These are phyloP conservation scores for Murraya paniculata DNA, from an alignment of 345 rosid genomes.

Conservation along the genomic window DNA sequence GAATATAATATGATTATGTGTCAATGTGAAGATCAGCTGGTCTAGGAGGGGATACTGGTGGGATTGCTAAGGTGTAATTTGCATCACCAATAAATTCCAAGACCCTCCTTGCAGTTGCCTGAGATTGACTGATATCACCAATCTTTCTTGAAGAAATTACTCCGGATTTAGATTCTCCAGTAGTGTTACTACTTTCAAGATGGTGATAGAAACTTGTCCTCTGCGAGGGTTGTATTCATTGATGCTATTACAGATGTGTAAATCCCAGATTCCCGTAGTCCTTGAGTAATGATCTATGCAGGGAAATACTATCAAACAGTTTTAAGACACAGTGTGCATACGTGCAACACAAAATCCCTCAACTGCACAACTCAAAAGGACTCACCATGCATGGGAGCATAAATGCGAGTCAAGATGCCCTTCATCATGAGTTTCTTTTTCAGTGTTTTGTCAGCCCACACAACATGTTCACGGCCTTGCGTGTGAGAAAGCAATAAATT, in stretches of 20 bases:
- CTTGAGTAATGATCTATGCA: conserved; percentile 68
- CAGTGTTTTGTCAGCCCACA: conserved; percentile 65
- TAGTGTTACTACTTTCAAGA: too few species aligned
- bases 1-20: conserved; percentile 11
- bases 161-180: not conserved
- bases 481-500: not conserved
- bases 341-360: not conserved
- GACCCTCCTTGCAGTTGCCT: conserved; percentile 45
- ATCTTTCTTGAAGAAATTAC: conserved; percentile 46
- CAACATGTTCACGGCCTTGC: conserved; percentile 46
- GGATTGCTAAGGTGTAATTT: conserved; percentile 38
- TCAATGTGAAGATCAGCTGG: conserved; percentile 17
- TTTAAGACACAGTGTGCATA: not conserved
- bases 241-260: conserved; percentile 54
- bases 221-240: conserved; percentile 17
- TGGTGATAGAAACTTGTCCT: too few species aligned
- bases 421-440: conserved; percentile 67
- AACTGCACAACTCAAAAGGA: not conserved
- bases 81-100: conserved; percentile 33
- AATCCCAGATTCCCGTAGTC: conserved; percentile 68
- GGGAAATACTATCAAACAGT: not conserved
- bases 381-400: conserved; percentile 74
- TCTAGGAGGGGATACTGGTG: conserved; percentile 67
- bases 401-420: conserved; percentile 74
- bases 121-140: conserved; percentile 36